Evolutionary conservation across 306 rosid species (phyloP), one percentile per base, ranked within the genome.

Genomic region (Hippophae rhamnoides): DNA sequence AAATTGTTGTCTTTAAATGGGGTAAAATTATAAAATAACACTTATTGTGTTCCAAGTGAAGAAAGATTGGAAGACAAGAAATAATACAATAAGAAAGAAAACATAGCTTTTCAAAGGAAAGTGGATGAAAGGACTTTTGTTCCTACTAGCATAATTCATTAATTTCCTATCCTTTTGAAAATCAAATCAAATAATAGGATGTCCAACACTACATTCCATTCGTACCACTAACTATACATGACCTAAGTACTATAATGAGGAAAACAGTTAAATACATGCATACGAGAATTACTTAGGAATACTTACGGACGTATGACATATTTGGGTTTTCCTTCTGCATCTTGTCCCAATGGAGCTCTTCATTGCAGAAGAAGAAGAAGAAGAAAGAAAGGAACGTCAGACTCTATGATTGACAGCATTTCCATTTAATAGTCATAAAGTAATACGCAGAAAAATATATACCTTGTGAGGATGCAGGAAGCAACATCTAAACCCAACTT

Each of bases 291-390:
- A 44, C 52, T 56, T 25, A 69, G 52, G 72, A 62, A 68, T 62
- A 78, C 97, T 89, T 82, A 89, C 97, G 97, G 93, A 54, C 97
- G 95, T 42, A 77, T 48, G 18, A 82, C 88, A 72, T 70, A 89
- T 73, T 84, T 86, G 65, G 81, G 74, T 69, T 89, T 84, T 63
- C 92, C 93, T 70, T 89, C 95, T 43, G 69, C 90, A 73, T 86
- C 88, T 63, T 82, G 79, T 74, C 83, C 95, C 43, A 69, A 38
- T 64, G 89, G 84, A 76, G 97, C 95, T 81, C 95, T 89, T 68
- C 55, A 43, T 68, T 54, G 64, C 66, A 57, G 14, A 58, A 63
- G 48, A 58, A 54, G 52, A 58, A 58, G 56, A 41, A 58, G 55
- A 58, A 55, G 60, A 11, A 43, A 13, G 48, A 65, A 56, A 31